Percentiles rank a stretch among this genome's conserved stretches.
Evolutionary conservation across 768 basidiomycete genomes (phyloP).

Genomic region (Gymnopilus dilepis): DNA sequence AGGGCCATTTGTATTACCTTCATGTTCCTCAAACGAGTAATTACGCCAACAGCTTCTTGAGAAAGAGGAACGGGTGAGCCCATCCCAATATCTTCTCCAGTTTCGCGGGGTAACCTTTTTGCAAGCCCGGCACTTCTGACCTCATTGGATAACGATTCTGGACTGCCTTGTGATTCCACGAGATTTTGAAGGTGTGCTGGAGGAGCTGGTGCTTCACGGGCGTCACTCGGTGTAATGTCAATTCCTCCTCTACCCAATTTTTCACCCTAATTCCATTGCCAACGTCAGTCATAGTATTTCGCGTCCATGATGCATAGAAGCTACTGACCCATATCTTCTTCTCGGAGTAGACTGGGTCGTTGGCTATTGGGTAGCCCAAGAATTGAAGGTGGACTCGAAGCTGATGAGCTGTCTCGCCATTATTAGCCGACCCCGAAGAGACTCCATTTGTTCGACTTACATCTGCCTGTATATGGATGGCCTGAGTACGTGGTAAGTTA

Average conservation of each 20-base stretch:
- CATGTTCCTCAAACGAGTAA: slow-evolving; percentile 79
- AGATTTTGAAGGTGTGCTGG: slow-evolving; percentile 50
- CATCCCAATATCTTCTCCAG: slow-evolving; percentile 87
- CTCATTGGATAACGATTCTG: slow-evolving; percentile 45
- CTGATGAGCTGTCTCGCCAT: slow-evolving; percentile 77
- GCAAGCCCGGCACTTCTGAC: slow-evolving; percentile 15
- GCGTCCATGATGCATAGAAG: background rate
- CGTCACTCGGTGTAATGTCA: slow-evolving; percentile 70
- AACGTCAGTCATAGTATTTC: slow-evolving; percentile 8
- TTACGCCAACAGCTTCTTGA: slow-evolving; percentile 76
- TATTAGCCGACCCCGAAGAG: slow-evolving; percentile 9
- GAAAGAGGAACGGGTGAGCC: slow-evolving; percentile 84
- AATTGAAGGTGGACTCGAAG: slow-evolving; percentile 96
- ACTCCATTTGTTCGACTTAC: slow-evolving; percentile 51
- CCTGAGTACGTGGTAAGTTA: slow-evolving; percentile 47
- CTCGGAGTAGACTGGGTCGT: slow-evolving; percentile 93
- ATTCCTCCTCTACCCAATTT: slow-evolving; percentile 81
- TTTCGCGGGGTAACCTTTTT: slow-evolving; percentile 79
- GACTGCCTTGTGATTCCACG: slow-evolving; percentile 46
- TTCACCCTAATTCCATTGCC: slow-evolving; percentile 54
- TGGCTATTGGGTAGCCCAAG: slow-evolving; percentile 91
- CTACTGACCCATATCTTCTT: slow-evolving; percentile 71
- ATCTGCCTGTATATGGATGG: slow-evolving; percentile 89
- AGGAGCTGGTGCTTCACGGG: slow-evolving; percentile 66
- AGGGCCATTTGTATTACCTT: slow-evolving; percentile 53